Evolutionary conservation across 306 rosid species (phyloP), one percentile per base, ranked within the genome.

Genomic region (Canavalia ensiformis): DNA sequence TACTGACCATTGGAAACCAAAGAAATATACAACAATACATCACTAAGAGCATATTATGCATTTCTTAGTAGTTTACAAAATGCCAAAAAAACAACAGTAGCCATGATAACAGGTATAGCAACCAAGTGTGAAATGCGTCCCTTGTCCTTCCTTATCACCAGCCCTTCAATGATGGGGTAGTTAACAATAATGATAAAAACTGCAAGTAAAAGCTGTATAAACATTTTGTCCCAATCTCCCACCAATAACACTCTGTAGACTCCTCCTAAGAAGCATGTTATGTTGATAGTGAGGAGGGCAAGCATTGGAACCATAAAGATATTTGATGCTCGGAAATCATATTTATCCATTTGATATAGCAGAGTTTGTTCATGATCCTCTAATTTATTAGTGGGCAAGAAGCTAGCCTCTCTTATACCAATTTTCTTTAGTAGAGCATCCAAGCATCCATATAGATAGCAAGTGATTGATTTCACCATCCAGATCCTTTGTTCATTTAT

Each of bases 401-500:
- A 94, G 59, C 75, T 88, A 2, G 88, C 88, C 68, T 88, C 83
- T 82, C 88, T 89, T 42, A 82, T 3, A 8, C 90, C 90, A 54
- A 89, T 28, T 75, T 75, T 87, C 87, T 90, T 89, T 77, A 90
- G 74, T 34, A 90, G 4, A 71, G 88, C 90, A 77, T 88, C 92
- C 78, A 92, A 65, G 47, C 87, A 75, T 68, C 97, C 94, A 80
- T 84, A 88, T 6, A 84, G 76, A 44, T 85, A 51, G 28, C 86
- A 74, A n/a, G 92, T 89, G 10, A 80, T 57, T 35, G 91, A 81
- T 72, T 70, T 91, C 12, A 93, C 86, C 97, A 93, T 90, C 97
- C 97, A 93, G 6, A 88, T 76, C 52, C 94, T 79, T 7, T 87
- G 94, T 74, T 91, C 97, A 37, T 88, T 88, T 55, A 88, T 65